Evolutionary conservation across 1,284 basidiomycete genomes (phyloP).

Genomic region (Cutaneotrichosporon arboriforme): DNA sequence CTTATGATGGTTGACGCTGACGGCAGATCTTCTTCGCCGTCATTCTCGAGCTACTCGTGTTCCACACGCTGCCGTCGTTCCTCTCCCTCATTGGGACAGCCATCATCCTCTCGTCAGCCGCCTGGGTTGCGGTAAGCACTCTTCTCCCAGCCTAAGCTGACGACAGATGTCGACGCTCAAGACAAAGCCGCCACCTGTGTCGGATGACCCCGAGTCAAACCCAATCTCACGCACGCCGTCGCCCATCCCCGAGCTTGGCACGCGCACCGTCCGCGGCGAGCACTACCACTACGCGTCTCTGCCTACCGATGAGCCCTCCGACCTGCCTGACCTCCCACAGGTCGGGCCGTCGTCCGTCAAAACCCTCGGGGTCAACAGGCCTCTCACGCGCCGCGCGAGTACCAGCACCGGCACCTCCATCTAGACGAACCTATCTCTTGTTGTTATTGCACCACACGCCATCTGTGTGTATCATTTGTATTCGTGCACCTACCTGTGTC

Average conservation of each 20-base stretch:
- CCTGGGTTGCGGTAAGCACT: constrained; percentile 45
- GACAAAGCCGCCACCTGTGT: constrained; percentile 6
- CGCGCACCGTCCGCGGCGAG: constrained; percentile 17
- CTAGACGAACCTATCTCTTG: too few species aligned
- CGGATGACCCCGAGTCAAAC: constrained; percentile 20
- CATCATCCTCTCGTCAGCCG: constrained; percentile 42
- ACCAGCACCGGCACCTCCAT: too few species aligned
- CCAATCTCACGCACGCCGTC: constrained; percentile 33
- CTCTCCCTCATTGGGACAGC: constrained; percentile 38
- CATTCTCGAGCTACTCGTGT: constrained; percentile 44
- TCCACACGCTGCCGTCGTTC: constrained; percentile 39
- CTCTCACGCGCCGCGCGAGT: too few species aligned
- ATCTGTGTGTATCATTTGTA: too few species aligned
- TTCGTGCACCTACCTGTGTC: too few species aligned
- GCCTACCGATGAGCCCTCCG: constrained; percentile 1
- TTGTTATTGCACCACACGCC: too few species aligned
- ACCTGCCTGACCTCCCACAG: too few species aligned
- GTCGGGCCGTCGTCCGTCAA: too few species aligned
- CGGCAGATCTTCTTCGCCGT: constrained; percentile 41
- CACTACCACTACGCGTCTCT: constrained; percentile 19
- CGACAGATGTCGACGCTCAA: constrained; percentile 16
- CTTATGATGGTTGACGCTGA: background rate
- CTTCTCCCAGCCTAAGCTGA: background rate
- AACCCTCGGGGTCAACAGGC: too few species aligned
- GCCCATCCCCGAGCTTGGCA: constrained; percentile 19